phyloP scores from a whole-genome alignment of 441 rosid genomes.

The Aleurites moluccanus region DNA sequence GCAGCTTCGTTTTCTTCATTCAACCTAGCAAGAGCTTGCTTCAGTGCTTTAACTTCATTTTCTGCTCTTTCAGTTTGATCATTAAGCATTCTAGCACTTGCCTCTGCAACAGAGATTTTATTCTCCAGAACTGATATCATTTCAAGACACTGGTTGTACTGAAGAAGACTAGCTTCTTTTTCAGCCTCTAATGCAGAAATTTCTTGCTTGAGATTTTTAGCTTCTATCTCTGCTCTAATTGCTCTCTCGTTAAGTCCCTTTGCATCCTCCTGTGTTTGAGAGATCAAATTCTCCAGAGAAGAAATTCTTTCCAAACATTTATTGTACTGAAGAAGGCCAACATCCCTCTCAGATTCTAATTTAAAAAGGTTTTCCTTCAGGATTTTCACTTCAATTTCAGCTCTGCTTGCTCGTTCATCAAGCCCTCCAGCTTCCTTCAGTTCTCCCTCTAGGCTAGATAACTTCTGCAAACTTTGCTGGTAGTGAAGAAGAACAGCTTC shows the following conservation, averaged over 20 bases:
- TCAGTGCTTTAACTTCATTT: constrained; percentile 49
- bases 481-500: constrained; percentile 70
- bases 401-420: constrained; percentile 63
- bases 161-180: constrained; percentile 65
- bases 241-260: constrained; percentile 59
- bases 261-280: constrained; percentile 53
- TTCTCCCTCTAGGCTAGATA: constrained; percentile 66
- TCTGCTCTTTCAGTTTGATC: constrained; percentile 64
- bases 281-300: constrained; percentile 51
- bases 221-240: constrained; percentile 63
- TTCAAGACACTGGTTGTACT: constrained; percentile 74
- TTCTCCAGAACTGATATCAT: constrained; percentile 62
- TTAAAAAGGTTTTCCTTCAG: constrained; percentile 61
- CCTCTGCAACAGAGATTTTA: constrained; percentile 56
- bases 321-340: constrained; percentile 59
- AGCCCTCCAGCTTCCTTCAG: constrained; percentile 61
- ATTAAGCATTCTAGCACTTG: constrained; percentile 47
- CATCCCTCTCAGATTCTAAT: constrained; percentile 60
- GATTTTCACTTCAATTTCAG: constrained; percentile 70
- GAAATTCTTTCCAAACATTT: constrained; percentile 66
- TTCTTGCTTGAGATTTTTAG: constrained; percentile 61
- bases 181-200: constrained; percentile 55
- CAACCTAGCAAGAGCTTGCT: constrained; percentile 61
- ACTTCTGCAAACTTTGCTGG: constrained; percentile 68
- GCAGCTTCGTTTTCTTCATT: constrained; percentile 65